These are phyloP conservation scores for Nannizzia gypsea DNA, from an alignment of 2,329 filamentous ascomycete genomes.

Conservation along the genomic window DNA sequence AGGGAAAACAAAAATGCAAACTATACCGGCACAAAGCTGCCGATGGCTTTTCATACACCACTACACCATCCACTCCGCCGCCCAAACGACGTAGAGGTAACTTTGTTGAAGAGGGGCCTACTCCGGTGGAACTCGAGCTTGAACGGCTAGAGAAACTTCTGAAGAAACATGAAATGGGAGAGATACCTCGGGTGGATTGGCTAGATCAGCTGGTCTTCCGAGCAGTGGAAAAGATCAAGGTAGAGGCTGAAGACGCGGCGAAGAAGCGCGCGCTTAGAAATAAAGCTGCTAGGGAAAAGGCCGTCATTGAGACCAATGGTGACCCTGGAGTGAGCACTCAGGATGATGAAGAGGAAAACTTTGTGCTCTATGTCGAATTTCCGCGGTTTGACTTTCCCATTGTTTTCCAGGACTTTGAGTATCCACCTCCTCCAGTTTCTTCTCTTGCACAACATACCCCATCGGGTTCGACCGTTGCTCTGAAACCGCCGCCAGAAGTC, in stretches of 20 bases:
- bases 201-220: conserved; percentile 89
- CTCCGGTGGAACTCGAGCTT: conserved; percentile 71
- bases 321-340: conserved; percentile 20
- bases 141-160: conserved; percentile 80
- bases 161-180: conserved; percentile 97
- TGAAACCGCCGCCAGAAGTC: conserved; percentile 76
- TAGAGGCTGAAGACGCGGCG: conserved; percentile 52
- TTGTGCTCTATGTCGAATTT: conserved; percentile 79
- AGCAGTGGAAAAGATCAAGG: conserved; percentile 65
- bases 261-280: conserved; percentile 41
- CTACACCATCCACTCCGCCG: conserved; percentile 58
- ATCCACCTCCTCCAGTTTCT: conserved; percentile 72
- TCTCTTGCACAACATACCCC: conserved; percentile 53
- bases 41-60: conserved; percentile 69
- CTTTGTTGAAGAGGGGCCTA: conserved; percentile 34
- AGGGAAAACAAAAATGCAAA: conserved; percentile 82
- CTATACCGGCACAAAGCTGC: conserved; percentile 71
- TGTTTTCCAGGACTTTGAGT: conserved; percentile 90
- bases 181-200: conserved; percentile 88
- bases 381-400: conserved; percentile 92
- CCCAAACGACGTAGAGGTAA: conserved; percentile 44
- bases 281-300: conserved; percentile 25
- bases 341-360: conserved; percentile 49
- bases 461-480: conserved; percentile 55
- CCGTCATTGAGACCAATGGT: conserved; percentile 21